phyloP scores from a whole-genome alignment of 1,284 basidiomycete genomes.

The Pterula multifida region DNA sequence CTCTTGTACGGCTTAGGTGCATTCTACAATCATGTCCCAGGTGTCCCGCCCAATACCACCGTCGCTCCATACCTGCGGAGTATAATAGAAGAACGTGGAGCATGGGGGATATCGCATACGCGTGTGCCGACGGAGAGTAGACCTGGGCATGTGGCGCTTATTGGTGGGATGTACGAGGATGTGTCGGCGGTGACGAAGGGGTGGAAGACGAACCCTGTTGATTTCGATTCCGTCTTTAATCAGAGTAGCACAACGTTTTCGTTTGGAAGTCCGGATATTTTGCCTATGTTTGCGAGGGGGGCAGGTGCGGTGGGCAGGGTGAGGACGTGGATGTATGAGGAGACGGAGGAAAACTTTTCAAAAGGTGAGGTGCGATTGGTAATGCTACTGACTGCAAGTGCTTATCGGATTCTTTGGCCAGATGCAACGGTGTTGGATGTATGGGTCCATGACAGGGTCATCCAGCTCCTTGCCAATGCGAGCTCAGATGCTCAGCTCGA shows the following conservation, averaged over 20 bases:
- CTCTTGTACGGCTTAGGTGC: constrained; percentile 59
- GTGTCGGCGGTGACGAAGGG: constrained; percentile 87
- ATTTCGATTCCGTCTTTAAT: constrained; percentile 87
- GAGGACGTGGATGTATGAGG: constrained; percentile 67
- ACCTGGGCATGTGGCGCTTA: constrained; percentile 83
- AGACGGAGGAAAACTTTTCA: constrained; percentile 76
- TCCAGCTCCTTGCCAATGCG: constrained; percentile 49
- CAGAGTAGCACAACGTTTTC: constrained; percentile 67
- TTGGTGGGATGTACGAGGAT: constrained; percentile 92
- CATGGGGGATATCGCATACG: constrained; percentile 80
- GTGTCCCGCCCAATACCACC: constrained; percentile 19
- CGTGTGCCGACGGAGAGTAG: constrained; percentile 83
- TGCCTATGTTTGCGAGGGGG: constrained; percentile 80
- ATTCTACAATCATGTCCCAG: constrained; percentile 20
- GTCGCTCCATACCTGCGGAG: constrained; percentile 71
- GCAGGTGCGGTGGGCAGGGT: constrained; percentile 64
- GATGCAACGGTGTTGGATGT: constrained; percentile 73
- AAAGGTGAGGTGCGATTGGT: constrained; percentile 38
- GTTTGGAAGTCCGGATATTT: constrained; percentile 83
- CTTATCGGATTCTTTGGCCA: constrained; percentile 14
- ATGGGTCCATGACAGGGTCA: constrained; percentile 70
- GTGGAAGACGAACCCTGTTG: constrained; percentile 84
- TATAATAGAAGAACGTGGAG: constrained; percentile 55
- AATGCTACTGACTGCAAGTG: constrained; percentile 27
- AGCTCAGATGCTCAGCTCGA: constrained; percentile 37